phyloP scores from a whole-genome alignment of 495 filamentous ascomycete species.

The Penicillium paradoxum region DNA sequence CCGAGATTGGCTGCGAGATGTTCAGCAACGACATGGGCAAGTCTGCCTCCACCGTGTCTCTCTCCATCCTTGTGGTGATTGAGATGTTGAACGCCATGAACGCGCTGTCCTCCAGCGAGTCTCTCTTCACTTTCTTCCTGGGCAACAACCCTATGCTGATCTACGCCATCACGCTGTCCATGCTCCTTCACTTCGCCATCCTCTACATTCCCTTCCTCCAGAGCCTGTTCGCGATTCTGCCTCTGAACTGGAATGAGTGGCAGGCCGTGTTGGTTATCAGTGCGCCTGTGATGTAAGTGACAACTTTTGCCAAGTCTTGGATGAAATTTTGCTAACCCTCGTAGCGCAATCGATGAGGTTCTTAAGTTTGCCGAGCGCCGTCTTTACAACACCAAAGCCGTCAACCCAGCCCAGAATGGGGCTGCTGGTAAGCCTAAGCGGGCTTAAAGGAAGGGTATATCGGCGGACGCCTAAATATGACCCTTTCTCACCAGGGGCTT shows the following conservation, averaged over 20 bases:
- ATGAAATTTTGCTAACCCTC: constrained; percentile 11
- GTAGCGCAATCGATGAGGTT: constrained; percentile 79
- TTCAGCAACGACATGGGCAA: constrained; percentile 86
- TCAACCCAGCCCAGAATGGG: constrained; percentile 29
- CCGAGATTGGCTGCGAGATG: constrained; percentile 91
- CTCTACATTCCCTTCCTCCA: constrained; percentile 92
- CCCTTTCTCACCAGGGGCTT: not conserved
- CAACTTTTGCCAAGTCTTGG: not conserved
- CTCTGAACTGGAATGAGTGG: constrained; percentile 88
- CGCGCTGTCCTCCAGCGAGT: constrained; percentile 91
- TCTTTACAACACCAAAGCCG: constrained; percentile 36
- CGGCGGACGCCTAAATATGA: not conserved
- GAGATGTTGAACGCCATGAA: constrained; percentile 99
- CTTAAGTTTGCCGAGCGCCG: constrained; percentile 79
- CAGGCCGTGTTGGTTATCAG: constrained; percentile 86
- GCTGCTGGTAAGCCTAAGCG: constrained; percentile 36
- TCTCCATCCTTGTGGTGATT: constrained; percentile 91
- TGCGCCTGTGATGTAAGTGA: constrained; percentile 85
- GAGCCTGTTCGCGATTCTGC: constrained; percentile 83
- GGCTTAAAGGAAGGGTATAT: constrained; percentile 28
- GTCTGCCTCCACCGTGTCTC: constrained; percentile 89
- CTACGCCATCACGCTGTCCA: constrained; percentile 90
- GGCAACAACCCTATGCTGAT: constrained; percentile 98
- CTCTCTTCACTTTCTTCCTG: constrained; percentile 84
- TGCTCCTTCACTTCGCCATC: constrained; percentile 90